Conservation (phyloP, 2,329 filamentous ascomycete genomes). For the Lachnellula cervina region DNA sequence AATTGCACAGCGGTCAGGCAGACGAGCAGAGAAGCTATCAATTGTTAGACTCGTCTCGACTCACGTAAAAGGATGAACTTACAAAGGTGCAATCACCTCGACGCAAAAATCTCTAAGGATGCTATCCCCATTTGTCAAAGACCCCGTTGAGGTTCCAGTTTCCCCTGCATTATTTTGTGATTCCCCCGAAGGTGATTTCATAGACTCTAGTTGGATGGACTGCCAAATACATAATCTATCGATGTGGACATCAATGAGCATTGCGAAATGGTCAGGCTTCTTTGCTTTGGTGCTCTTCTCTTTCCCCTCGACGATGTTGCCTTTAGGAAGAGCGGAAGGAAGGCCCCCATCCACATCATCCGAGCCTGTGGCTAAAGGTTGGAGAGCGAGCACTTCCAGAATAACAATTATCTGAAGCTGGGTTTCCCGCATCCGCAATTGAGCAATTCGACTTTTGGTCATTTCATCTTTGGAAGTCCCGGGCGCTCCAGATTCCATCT, state of each 20-base stretch:
- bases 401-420: slow-evolving; percentile 77
- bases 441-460: slow-evolving; percentile 54
- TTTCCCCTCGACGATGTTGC: slow-evolving; percentile 15
- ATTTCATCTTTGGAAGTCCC: slow-evolving; percentile 47
- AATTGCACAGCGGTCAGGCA: slow-evolving; percentile 65
- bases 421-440: slow-evolving; percentile 69
- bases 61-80: slow-evolving; percentile 31
- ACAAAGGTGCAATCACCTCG: slow-evolving; percentile 77
- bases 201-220: slow-evolving; percentile 61
- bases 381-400: slow-evolving; percentile 69
- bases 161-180: slow-evolving; percentile 33
- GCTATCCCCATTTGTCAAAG: slow-evolving; percentile 40
- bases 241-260: slow-evolving; percentile 66
- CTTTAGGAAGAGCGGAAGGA: slow-evolving; percentile 27
- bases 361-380: slow-evolving; percentile 44
- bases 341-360: slow-evolving; percentile 26
- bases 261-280: slow-evolving; percentile 52
- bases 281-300: slow-evolving; percentile 28
- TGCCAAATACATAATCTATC: slow-evolving; percentile 83
- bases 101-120: slow-evolving; percentile 71
- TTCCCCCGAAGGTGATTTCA: slow-evolving; percentile 34
- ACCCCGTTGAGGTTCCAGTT: slow-evolving; percentile 6
- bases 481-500: slow-evolving; percentile 41
- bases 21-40: slow-evolving; percentile 63
- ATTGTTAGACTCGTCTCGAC: slow-evolving; percentile 25